Percentiles rank a stretch among this genome's conserved stretches.
These are phyloP conservation scores for Tulasnella sp. DNA, from an alignment of 768 basidiomycete species.

Conservation along the genomic window DNA sequence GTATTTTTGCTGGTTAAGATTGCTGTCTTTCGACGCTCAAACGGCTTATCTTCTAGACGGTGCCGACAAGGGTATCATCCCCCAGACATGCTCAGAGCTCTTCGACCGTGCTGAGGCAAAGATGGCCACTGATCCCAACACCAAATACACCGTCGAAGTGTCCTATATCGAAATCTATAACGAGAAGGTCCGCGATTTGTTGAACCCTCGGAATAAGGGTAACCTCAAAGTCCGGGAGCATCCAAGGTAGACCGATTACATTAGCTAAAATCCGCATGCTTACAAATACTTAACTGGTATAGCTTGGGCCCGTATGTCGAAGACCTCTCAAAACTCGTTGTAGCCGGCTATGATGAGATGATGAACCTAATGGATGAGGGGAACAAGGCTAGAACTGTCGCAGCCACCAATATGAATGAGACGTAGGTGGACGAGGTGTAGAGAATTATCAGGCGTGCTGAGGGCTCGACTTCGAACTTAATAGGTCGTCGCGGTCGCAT, in stretches of 20 bases:
- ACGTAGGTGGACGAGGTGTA: conserved; percentile 42
- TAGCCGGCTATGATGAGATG: conserved; percentile 89
- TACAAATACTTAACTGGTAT: neutral
- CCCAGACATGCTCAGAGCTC: conserved; percentile 85
- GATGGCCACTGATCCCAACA: conserved; percentile 49
- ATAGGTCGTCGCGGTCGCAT: conserved; percentile 89
- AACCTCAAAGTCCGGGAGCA: conserved; percentile 96
- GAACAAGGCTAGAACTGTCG: conserved; percentile 96
- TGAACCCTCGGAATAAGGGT: conserved; percentile 95
- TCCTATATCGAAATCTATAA: conserved; percentile 98
- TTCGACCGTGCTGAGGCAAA: conserved; percentile 72
- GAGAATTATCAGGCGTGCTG: too few relatives aligned
- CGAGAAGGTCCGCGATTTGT: conserved; percentile 92
- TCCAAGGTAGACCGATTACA: conserved; percentile 42
- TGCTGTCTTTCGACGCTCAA: neutral
- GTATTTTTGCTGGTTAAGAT: conserved; percentile 23
- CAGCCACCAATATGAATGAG: conserved; percentile 99
- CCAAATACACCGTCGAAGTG: conserved; percentile 90
- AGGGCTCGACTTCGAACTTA: neutral
- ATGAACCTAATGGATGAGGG: conserved; percentile 99
- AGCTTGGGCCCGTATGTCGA: conserved; percentile 93
- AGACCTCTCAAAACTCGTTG: conserved; percentile 87
- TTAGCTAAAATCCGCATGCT: neutral
- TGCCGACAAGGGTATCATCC: conserved; percentile 93
- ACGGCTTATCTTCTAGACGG: conserved; percentile 50